These are phyloP conservation scores for Nakaseomyces kungkrabaensis DNA, from an alignment of 1,139 yeast species.

Conservation along the genomic window DNA sequence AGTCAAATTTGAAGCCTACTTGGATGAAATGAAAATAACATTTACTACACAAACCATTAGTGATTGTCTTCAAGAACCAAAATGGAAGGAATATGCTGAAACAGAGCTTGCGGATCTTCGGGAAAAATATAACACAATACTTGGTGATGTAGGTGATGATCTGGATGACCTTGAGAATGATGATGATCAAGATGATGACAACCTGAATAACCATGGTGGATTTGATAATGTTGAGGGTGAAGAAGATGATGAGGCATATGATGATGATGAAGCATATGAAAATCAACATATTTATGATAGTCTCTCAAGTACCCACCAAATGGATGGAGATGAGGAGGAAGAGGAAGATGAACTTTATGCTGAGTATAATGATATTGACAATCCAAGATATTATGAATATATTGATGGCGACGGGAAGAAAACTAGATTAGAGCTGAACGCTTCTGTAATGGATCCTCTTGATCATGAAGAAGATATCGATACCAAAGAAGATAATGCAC, in stretches of 20 bases:
- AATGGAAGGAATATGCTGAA: constrained; percentile 81
- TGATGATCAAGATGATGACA: constrained; percentile 23
- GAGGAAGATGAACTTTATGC: constrained; percentile 11
- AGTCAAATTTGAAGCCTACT: constrained; percentile 59
- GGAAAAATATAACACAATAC: constrained; percentile 88
- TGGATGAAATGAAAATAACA: constrained; percentile 30
- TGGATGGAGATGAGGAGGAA: constrained; percentile 11
- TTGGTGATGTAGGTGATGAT: constrained; percentile 56
- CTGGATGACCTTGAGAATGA: constrained; percentile 25
- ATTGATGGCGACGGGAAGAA: constrained; percentile 34
- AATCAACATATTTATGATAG: constrained; percentile 7
- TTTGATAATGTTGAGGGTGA: constrained; percentile 4
- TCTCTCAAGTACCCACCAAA: constrained; percentile 2
- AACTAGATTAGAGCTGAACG: constrained; percentile 14
- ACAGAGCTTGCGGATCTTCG: constrained; percentile 79
- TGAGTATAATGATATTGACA: constrained; percentile 22
- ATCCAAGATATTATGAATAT: constrained; percentile 31
- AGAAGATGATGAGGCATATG: constrained; percentile 7
- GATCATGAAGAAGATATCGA: constrained; percentile 13
- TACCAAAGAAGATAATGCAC: constrained; percentile 14
- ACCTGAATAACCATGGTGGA: neutral
- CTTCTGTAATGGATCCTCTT: constrained; percentile 10
- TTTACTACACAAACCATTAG: constrained; percentile 24
- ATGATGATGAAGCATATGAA: constrained; percentile 17
- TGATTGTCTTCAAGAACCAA: constrained; percentile 35